Base-by-base conservation (phyloP, 1,139 yeast species). In the Kodamaea alishanica region DNA sequence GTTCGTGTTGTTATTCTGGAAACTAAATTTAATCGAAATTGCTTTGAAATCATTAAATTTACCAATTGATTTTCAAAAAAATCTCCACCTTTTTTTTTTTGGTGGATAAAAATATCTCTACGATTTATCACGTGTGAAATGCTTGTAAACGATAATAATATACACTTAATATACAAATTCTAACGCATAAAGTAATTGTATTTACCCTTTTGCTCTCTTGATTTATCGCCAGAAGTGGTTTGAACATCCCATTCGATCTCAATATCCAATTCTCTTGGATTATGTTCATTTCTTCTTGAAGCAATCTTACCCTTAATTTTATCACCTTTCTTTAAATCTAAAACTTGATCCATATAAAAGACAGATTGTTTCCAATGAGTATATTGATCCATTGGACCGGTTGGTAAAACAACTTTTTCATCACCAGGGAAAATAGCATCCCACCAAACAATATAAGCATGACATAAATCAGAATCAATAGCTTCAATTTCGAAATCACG, bases 341-440 rank as follows among this genome's bases (percentile, higher is more conserved):
- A 67, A 26, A 86, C 95, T 55, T 87, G 88, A 54, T 79, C 81
- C 60, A 92, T 75, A 65, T 92, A 94, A 66, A 94, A 89, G 2
- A 92, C 95, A 12, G 97, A 86, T 68, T 92, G 98, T 63, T 92
- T 94, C 99, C 99, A 94, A 61, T 86, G 95, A 23, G 95, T 86
- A 67, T 84, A 84, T 48, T 78, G 76, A 38, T 81, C 77, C 70
- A 82, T 84, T 32, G 95, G 92, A 26, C 95, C 95, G 12, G 95
- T 86, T 28, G 85, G 79, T 55, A 86, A 84, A 28, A 70, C 70
- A 33, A 83, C 80, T 43, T 73, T 77, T 49, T 78, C 79, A 42
- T 74, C 73, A 48, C 82, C 80, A 42, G 88, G 86, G 76, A 92
- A 92, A 51, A 79, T 89, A 55, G 90, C 86, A 57, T 92, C 98